Conservation (phyloP, 257 asterid species). For the Solanum verrucosum region DNA sequence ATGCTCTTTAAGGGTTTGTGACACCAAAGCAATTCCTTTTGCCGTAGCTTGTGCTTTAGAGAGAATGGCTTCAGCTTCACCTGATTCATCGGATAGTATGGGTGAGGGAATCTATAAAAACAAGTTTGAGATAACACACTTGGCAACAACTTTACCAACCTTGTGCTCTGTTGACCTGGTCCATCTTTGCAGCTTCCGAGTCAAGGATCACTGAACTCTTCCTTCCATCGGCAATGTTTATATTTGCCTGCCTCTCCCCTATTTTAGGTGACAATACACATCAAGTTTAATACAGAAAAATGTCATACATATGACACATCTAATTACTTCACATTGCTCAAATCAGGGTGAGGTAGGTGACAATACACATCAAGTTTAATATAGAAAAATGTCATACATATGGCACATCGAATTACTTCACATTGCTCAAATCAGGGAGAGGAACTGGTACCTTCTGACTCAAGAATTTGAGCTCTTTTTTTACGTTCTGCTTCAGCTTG, state of each 20-base stretch:
- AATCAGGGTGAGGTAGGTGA: neutral
- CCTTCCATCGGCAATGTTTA: conserved; percentile 1
- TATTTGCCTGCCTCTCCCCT: conserved; percentile 8
- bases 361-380: neutral
- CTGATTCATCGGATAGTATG: conserved; percentile 19
- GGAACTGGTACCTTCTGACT: neutral
- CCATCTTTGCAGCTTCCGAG: conserved; percentile 10
- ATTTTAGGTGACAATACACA: neutral
- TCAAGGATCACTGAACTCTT: conserved; percentile 1
- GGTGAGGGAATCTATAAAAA: neutral
- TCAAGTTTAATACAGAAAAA: neutral
- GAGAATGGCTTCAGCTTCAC: conserved; percentile 91
- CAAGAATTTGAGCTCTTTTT: conserved; percentile 3
- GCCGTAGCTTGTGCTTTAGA: conserved; percentile 82
- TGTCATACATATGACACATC: no score
- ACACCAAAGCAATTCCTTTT: conserved; percentile 62
- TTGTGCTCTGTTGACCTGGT: conserved; percentile 13
- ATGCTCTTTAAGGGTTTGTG: conserved; percentile 40
- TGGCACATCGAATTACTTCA: neutral
- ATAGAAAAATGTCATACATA: no score
- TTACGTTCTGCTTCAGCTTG: conserved; percentile 1
- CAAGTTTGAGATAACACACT: neutral
- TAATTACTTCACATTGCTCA: neutral
- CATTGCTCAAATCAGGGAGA: neutral
- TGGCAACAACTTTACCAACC: neutral